Evolutionary conservation across 768 basidiomycete species (phyloP).

Genomic region (Leccinum subtestaceum): DNA sequence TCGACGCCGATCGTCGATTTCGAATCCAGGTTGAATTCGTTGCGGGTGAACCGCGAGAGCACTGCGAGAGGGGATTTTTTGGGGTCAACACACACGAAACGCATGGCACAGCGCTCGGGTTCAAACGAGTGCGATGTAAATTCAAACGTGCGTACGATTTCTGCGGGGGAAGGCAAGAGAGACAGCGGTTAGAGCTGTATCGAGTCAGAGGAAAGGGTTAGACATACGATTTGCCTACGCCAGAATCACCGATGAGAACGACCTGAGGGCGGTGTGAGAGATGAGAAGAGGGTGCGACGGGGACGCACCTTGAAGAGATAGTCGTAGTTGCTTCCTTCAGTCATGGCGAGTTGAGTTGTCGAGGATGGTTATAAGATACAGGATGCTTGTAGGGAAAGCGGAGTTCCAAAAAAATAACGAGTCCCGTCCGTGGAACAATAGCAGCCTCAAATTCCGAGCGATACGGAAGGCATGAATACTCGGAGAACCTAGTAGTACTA

Average conservation of each 20-base stretch:
- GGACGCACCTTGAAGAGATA: slow-evolving; percentile 91
- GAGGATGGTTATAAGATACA: slow-evolving; percentile 11
- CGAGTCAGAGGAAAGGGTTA: background rate
- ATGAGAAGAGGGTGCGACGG: background rate
- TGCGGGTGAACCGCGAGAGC: slow-evolving; percentile 98
- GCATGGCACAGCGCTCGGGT: background rate
- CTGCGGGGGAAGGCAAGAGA: slow-evolving; percentile 15
- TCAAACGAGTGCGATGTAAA: background rate
- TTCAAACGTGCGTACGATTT: slow-evolving; percentile 32
- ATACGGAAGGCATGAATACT: background rate
- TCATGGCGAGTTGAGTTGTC: slow-evolving; percentile 47
- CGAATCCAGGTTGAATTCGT: slow-evolving; percentile 98
- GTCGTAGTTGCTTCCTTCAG: slow-evolving; percentile 95
- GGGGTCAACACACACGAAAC: background rate
- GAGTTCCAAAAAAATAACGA: slow-evolving; percentile 27
- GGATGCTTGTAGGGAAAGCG: slow-evolving; percentile 14
- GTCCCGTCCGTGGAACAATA: background rate
- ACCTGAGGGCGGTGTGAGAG: slow-evolving; percentile 52
- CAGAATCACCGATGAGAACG: slow-evolving; percentile 98
- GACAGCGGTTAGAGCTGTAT: background rate
- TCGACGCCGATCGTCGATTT: slow-evolving; percentile 99
- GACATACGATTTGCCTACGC: slow-evolving; percentile 3
- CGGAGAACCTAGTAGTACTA: background rate
- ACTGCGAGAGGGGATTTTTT: slow-evolving; percentile 48
- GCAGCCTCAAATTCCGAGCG: background rate